phyloP scores from a whole-genome alignment of 2,329 filamentous ascomycete genomes.

The Cladophialophora yegresii region DNA sequence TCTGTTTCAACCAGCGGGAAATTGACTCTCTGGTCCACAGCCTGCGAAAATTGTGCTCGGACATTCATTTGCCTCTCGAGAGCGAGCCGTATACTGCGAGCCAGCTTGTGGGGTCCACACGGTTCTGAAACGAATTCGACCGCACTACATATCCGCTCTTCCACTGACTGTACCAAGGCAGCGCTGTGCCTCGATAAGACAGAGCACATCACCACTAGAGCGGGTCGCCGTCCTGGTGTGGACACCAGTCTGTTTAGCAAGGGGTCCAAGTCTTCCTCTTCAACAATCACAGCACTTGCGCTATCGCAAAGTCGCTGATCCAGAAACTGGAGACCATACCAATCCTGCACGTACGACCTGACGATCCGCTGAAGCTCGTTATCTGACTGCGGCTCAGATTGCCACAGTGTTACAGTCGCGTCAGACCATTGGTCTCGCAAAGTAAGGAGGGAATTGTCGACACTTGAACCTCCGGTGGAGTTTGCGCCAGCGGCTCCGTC shows the following conservation, averaged over 20 bases:
- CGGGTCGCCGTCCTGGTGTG: slow-evolving; percentile 17
- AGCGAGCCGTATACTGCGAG: slow-evolving; percentile 21
- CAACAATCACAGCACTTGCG: slow-evolving; percentile 21
- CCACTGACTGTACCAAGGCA: slow-evolving; percentile 17
- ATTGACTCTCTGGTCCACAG: neutral
- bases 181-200: slow-evolving; percentile 23
- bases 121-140: slow-evolving; percentile 28
- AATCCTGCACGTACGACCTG: slow-evolving; percentile 21
- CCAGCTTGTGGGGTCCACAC: slow-evolving; percentile 29
- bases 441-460: slow-evolving; percentile 15
- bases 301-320: slow-evolving; percentile 18
- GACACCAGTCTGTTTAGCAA: slow-evolving; percentile 14
- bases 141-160: slow-evolving; percentile 24
- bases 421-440: slow-evolving; percentile 17
- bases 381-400: slow-evolving; percentile 8
- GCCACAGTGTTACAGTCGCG: slow-evolving; percentile 19
- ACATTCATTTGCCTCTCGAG: slow-evolving; percentile 21
- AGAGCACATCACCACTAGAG: slow-evolving; percentile 25
- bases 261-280: slow-evolving; percentile 22
- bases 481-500: slow-evolving; percentile 15
- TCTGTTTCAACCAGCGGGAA: neutral
- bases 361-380: slow-evolving; percentile 11
- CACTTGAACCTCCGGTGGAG: slow-evolving; percentile 17
- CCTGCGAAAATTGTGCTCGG: neutral
- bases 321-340: slow-evolving; percentile 23